Evolutionary conservation across 805 yeast genomes (phyloP), one percentile per base, ranked within the genome.

Genomic region (Wickerhamiella galacta): DNA sequence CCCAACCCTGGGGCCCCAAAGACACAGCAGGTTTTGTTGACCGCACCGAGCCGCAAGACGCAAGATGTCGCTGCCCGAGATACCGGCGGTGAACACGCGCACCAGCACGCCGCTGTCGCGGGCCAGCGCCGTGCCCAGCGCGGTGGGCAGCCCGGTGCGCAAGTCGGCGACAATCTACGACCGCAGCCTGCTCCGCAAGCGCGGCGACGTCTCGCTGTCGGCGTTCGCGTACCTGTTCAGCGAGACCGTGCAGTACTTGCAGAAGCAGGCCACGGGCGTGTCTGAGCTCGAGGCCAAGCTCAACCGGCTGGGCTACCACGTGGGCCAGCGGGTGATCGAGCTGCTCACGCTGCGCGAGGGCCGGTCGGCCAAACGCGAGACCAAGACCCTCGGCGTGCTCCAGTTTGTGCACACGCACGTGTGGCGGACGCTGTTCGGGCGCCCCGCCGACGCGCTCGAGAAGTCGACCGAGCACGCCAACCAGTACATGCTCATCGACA

Each of bases 401-500:
- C 82, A 75, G 48, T 78, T 75, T 46, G 70, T 82, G 4, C 78
- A 77, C 42, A 66, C 78, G 0, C 63, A 68, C 2, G 63, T 82
- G 12, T 82, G 93, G 93, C 66, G 61, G 38, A 57, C 72, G 3
- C 51, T 80, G 9, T 82, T 82, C 56, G 87, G 83, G 6, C 67
- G 65, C 42, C 57, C 69, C 0, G 78, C 93, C 14, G 83, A 80
- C 46, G 77, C 72, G 21, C 53, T 82, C 34, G 90, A 82, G 43
- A 72, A 73, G 48, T 66, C 75, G 3, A 78, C 77, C 30, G 75
- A 71, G 29, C 58, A 66, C 24, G 78, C 75, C 18, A 68, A 70
- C 35, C 72, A 69, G 37, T 74, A 74, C 47, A 80, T 82, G 93
- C 77, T 82, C 38, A 72, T 71, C 12, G 94, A 82, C 50, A 70